Evolutionary conservation across 805 yeast genomes (phyloP).

Genomic region (Ogataea trehaloabstinens): DNA sequence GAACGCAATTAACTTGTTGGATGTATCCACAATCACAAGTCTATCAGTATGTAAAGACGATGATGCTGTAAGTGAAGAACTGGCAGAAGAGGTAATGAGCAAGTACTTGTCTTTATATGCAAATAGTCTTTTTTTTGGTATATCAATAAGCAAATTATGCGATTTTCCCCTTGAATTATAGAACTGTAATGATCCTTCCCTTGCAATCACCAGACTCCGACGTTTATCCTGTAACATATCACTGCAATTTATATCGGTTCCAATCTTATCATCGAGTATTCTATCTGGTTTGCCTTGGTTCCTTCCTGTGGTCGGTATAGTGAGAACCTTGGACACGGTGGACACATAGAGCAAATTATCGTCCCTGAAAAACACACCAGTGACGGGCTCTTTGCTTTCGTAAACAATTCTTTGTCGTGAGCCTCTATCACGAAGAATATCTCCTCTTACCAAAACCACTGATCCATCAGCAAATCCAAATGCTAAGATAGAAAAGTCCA

Average conservation of each 20-base stretch:
- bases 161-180: constrained; percentile 57
- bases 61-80: constrained; percentile 29
- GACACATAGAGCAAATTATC: constrained; percentile 62
- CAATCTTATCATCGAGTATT: constrained; percentile 43
- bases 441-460: constrained; percentile 82
- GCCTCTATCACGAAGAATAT: constrained; percentile 82
- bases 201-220: constrained; percentile 55
- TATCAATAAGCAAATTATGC: constrained; percentile 53
- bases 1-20: constrained; percentile 68
- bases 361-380: constrained; percentile 64
- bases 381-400: constrained; percentile 75
- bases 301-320: constrained; percentile 75
- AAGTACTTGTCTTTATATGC: constrained; percentile 48
- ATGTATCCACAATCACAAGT: constrained; percentile 65
- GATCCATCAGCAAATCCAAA: constrained; percentile 84
- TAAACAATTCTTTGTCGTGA: constrained; percentile 80
- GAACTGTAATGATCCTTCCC: constrained; percentile 59
- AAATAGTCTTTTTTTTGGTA: constrained; percentile 52
- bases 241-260: constrained; percentile 50
- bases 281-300: constrained; percentile 62
- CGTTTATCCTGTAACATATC: constrained; percentile 31
- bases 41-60: constrained; percentile 42
- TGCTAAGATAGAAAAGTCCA: constrained; percentile 61
- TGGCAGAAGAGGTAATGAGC: constrained; percentile 54
- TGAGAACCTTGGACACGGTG: constrained; percentile 68